phyloP scores from a whole-genome alignment of 805 yeast genomes.

The Monosporozyma aerobia region DNA sequence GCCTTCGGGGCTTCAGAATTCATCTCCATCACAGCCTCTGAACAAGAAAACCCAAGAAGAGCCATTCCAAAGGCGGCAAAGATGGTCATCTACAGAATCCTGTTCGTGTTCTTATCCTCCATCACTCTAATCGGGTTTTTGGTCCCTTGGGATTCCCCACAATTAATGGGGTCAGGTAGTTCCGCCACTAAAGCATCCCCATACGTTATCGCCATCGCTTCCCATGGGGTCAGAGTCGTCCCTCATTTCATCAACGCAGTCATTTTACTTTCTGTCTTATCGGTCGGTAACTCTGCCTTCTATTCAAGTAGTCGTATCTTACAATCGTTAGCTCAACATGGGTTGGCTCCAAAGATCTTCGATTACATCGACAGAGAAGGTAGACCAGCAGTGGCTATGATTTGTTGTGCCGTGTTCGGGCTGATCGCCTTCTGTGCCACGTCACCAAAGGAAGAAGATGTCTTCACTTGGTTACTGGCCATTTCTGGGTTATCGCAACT shows the following conservation, averaged over 20 bases:
- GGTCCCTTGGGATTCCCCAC: slow-evolving; percentile 42
- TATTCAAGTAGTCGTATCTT: slow-evolving; percentile 63
- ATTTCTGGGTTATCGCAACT: slow-evolving; percentile 54
- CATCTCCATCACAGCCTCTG: slow-evolving; percentile 53
- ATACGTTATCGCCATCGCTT: slow-evolving; percentile 51
- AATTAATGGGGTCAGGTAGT: slow-evolving; percentile 35
- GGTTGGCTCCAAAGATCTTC: slow-evolving; percentile 50
- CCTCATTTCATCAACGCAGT: slow-evolving; percentile 70
- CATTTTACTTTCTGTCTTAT: slow-evolving; percentile 58
- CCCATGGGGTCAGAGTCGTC: slow-evolving; percentile 53
- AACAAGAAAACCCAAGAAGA: slow-evolving; percentile 44
- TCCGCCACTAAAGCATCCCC: slow-evolving; percentile 54
- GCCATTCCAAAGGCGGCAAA: slow-evolving; percentile 52
- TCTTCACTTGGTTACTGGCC: slow-evolving; percentile 57
- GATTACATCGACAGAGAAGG: slow-evolving; percentile 51
- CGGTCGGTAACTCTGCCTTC: slow-evolving; percentile 71
- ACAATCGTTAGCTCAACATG: slow-evolving; percentile 61
- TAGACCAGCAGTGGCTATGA: slow-evolving; percentile 36
- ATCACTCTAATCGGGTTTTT: slow-evolving; percentile 41
- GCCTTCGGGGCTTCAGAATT: slow-evolving; percentile 56
- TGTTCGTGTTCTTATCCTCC: slow-evolving; percentile 41
- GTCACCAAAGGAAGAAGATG: slow-evolving; percentile 45
- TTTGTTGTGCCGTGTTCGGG: slow-evolving; percentile 42
- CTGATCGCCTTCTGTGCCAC: slow-evolving; percentile 60
- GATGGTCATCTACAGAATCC: slow-evolving; percentile 46